Evolutionary conservation across 2,329 filamentous ascomycete genomes (phyloP), one percentile per base, ranked within the genome.

Genomic region (Chaetomium olivaceum): DNA sequence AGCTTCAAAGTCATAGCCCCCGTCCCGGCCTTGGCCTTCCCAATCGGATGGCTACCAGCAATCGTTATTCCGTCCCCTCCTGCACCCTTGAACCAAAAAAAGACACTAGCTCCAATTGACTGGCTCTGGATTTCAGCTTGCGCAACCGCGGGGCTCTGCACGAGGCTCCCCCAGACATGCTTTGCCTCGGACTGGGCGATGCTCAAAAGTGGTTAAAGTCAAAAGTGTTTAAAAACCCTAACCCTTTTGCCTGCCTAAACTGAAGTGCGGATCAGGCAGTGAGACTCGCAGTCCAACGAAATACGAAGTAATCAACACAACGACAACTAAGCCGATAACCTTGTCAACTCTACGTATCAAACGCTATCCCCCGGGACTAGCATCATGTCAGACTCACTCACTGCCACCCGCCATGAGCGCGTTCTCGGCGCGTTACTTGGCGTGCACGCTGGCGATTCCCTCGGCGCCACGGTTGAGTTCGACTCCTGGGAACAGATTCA

Each of bases 391-490:
- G 39, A 46, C 58, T 31, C 50, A 51, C 3, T 58, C 2, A n/a
- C 36, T 6, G 46, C 61, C 19, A 68, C 56, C 48, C 58, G 61
- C 54, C 63, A 62, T 12, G 66, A 71, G 19, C 77, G 76, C 52
- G 73, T 77, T 23, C 69, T 80, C 11, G 81, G 81, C 31, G 81
- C 80, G 14, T 74, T 83, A 19, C 75, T 83, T 2, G 81, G 77
- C 62, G 75, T 82, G 21, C 81, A 83, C 69, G 75, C 79, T 0
- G 81, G 80, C 61, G 81, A 83, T 71, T 77, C 78, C 0, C 77
- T 83, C 0, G 81, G 81, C 61, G 80, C 80, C 1, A 79, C 80
- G 0, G 66, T 80, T 56, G 81, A 83, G 70, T 83, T 83, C 70
- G 33, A 62, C 9, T 58, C 74, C 14, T 80, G 78, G 73, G 56